Conservation (phyloP, 148 eudicot genomes). For the Heliosperma pusillum region DNA sequence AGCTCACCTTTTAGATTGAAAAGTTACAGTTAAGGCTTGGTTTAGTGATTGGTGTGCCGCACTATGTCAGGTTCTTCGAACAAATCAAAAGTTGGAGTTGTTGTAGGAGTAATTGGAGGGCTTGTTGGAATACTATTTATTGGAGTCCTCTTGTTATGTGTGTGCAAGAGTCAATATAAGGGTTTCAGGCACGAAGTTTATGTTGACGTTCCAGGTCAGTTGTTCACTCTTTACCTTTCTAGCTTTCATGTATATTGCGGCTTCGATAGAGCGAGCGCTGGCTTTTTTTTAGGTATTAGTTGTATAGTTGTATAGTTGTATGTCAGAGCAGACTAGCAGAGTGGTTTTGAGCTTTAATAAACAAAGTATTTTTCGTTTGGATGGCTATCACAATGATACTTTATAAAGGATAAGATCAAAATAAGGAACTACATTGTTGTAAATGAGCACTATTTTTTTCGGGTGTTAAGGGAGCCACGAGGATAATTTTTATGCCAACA, state of each 20-base stretch:
- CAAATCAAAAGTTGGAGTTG: constrained; percentile 52
- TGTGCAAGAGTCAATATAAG: constrained; percentile 54
- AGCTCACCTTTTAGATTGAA: not conserved
- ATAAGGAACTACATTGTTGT: too few species aligned
- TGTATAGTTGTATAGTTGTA: too few species aligned
- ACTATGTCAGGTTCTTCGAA: constrained; percentile 47
- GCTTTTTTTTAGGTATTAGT: too few species aligned
- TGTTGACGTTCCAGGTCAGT: constrained; percentile 84
- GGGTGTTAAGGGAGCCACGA: too few species aligned
- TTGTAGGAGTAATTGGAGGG: constrained; percentile 61
- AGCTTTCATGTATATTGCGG: not conserved
- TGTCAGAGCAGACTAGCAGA: not conserved
- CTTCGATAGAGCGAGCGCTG: not conserved
- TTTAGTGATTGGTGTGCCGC: constrained; percentile 16
- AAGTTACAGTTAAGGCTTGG: not conserved
- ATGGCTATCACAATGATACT: too few species aligned
- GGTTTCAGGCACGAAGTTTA: constrained; percentile 68
- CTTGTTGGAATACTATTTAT: constrained; percentile 47
- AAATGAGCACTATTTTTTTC: too few species aligned
- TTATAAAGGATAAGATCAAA: not conserved
- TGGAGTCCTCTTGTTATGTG: constrained; percentile 47
- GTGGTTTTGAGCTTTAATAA: not conserved
- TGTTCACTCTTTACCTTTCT: constrained; percentile 6
- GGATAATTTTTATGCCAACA: too few species aligned
- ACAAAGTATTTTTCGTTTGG: not conserved